Conservation (phyloP, 352 stramenopile genomes). For the Globisporangium spiculum region DNA sequence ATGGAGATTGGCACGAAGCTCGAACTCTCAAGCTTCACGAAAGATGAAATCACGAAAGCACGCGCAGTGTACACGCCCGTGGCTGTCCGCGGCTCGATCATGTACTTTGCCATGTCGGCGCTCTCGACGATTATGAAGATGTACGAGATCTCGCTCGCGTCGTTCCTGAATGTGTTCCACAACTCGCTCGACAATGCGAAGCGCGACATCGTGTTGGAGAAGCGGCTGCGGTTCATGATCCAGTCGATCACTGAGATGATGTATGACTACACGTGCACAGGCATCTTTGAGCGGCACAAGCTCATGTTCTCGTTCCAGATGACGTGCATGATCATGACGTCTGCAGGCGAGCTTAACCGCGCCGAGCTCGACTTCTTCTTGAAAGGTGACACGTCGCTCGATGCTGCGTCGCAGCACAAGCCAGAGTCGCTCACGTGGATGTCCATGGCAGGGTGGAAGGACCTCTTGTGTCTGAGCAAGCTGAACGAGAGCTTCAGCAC, state of each 20-base stretch:
- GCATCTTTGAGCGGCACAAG: constrained; percentile 97
- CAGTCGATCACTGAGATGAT: constrained; percentile 91
- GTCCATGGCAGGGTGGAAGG: constrained; percentile 89
- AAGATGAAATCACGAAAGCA: constrained; percentile 92
- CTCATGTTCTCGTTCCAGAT: constrained; percentile 97
- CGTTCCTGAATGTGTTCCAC: constrained; percentile 91
- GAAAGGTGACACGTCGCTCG: constrained; percentile 94
- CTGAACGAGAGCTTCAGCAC: constrained; percentile 66
- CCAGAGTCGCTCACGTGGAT: constrained; percentile 85
- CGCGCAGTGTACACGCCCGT: constrained; percentile 90
- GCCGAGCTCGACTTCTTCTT: constrained; percentile 94
- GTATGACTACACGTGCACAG: constrained; percentile 96
- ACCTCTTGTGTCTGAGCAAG: constrained; percentile 82
- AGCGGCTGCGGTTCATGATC: constrained; percentile 87
- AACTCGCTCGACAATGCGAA: constrained; percentile 89
- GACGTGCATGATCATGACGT: constrained; percentile 94
- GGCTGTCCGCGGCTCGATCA: constrained; percentile 89
- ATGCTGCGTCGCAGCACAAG: constrained; percentile 63
- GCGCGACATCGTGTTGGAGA: constrained; percentile 88
- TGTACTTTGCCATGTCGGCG: constrained; percentile 93
- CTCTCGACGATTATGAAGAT: constrained; percentile 94
- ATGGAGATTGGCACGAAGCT: constrained; percentile 93
- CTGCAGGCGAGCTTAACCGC: constrained; percentile 78
- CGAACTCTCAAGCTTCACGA: constrained; percentile 91
- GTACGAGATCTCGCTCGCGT: constrained; percentile 94